Evolutionary conservation across 352 stramenopile genomes (phyloP), one percentile per base, ranked within the genome.

Genomic region (Pythium aquatile): DNA sequence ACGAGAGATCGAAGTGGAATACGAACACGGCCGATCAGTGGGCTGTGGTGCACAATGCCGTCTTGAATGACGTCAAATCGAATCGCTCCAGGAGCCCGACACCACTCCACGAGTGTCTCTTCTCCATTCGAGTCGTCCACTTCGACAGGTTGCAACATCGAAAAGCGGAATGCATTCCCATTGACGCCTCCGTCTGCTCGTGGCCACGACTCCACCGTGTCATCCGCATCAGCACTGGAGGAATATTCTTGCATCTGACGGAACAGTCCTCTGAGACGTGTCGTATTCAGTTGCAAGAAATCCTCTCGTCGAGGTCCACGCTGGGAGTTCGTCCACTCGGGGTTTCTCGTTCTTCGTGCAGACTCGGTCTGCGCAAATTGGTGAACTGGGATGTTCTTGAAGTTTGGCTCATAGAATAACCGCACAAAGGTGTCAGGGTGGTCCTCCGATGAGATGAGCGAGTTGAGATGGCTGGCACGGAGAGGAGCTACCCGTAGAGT

Each of bases 381-480:
- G 8, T 66, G 70, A 17, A 70, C 68, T 16, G 73, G 69, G 16
- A 79, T 64, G 9, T 72, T 65, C 42, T 79, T 79, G 64, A 68
- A 79, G 35, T 77, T 71, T 5, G 73, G 70, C 63, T 79, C 73
- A 46, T 79, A 79, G 39, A 62, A 74, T 13, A 79, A 55, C 9
- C 66, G 65, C 9, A 79, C 73, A 24, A 68, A 76, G 16, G 69
- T 58, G 28, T 75, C 69, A 6, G 63, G 48, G 35, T 30, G 26
- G 35, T 26, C 37, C 8, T 69, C 46, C 61, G 13, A 0, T 32
- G 35, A 29, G 32, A 59, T 20, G 35, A 62, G 5, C 7, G 57
- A 37, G 10, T 16, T 9, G 1, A 73, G 24, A 52, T 70, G 56
- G 30, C 30, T 51, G 6, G 61, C 67, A 11, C 35, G 17, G 24